Evolutionary conservation across 768 basidiomycete species (phyloP).

Genomic region (Termitomyces sp.): DNA sequence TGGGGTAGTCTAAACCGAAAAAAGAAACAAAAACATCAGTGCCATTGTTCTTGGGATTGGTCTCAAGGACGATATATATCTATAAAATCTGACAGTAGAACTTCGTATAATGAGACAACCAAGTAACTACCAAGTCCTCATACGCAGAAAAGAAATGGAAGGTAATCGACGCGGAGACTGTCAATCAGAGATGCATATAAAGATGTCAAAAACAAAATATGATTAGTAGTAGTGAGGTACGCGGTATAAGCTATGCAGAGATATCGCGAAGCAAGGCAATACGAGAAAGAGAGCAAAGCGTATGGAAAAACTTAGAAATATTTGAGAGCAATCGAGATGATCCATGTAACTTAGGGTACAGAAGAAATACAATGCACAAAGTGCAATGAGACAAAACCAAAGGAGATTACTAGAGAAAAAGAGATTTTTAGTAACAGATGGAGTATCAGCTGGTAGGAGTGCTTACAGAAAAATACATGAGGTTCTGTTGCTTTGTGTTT

Average conservation of each 20-base stretch:
- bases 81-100: too few relatives aligned
- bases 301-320: not conserved
- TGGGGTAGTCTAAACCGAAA: too few relatives aligned
- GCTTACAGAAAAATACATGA: slow-evolving; percentile 44
- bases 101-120: not conserved
- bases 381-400: not conserved
- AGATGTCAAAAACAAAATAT: not conserved
- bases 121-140: not conserved
- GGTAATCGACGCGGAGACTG: not conserved
- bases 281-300: not conserved
- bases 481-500: slow-evolving; percentile 38
- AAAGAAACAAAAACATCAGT: too few relatives aligned
- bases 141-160: not conserved
- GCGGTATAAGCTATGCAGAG: not conserved
- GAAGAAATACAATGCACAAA: not conserved
- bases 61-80: too few relatives aligned
- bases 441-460: not conserved
- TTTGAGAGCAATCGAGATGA: not conserved
- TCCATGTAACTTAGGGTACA: not conserved
- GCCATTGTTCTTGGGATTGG: too few relatives aligned
- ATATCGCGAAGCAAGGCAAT: not conserved
- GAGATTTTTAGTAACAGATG: not conserved
- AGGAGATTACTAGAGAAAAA: not conserved
- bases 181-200: not conserved
- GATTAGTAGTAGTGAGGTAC: not conserved